phyloP scores from a whole-genome alignment of 2,329 filamentous ascomycete genomes.

The Colletotrichum graminicola region DNA sequence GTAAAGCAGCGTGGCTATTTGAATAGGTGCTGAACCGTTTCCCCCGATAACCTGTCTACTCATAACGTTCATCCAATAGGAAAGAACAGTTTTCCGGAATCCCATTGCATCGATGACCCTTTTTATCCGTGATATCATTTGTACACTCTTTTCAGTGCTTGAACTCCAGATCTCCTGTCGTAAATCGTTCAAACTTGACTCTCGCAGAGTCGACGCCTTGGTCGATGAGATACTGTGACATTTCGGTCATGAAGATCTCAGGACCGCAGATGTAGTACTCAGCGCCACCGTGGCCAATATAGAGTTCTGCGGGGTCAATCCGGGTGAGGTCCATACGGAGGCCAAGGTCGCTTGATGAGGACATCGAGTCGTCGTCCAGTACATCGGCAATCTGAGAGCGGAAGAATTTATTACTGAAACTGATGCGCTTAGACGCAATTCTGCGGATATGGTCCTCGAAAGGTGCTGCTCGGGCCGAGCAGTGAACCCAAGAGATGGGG shows the following conservation, averaged over 20 bases:
- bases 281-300: constrained; percentile 58
- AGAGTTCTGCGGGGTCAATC: constrained; percentile 59
- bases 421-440: constrained; percentile 55
- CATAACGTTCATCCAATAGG: background rate
- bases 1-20: background rate
- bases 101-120: background rate
- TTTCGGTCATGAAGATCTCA: constrained; percentile 67
- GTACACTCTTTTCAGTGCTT: background rate
- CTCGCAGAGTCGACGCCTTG: constrained; percentile 55
- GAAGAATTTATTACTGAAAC: constrained; percentile 60
- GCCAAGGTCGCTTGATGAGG: constrained; percentile 56
- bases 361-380: constrained; percentile 57
- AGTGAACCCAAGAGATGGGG: constrained; percentile 71
- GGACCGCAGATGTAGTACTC: constrained; percentile 69
- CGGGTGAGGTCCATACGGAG: constrained; percentile 61
- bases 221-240: constrained; percentile 57
- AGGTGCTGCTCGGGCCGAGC: constrained; percentile 60
- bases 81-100: background rate
- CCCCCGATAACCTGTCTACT: constrained; percentile 3
- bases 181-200: constrained; percentile 62
- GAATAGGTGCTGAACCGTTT: background rate
- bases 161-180: constrained; percentile 58
- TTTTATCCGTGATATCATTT: background rate
- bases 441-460: constrained; percentile 66
- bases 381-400: constrained; percentile 60